Conservation (phyloP, 2,329 filamentous ascomycete genomes). For the Trichophyton benhamiae region DNA sequence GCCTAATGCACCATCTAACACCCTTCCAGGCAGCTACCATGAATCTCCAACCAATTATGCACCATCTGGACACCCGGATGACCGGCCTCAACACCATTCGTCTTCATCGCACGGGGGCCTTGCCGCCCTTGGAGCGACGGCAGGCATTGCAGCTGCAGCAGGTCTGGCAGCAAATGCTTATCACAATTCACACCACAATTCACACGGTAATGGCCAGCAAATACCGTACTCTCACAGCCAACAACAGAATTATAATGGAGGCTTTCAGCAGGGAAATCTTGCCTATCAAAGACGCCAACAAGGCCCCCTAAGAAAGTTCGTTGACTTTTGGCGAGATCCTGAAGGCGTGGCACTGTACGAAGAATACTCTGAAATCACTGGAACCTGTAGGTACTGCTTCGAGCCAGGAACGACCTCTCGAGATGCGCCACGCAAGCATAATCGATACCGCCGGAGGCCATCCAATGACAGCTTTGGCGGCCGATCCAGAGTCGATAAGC, state of each 20-base stretch:
- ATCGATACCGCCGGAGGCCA: slow-evolving; percentile 38
- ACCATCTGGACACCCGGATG: background rate
- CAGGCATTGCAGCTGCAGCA: slow-evolving; percentile 24
- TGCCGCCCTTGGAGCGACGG: slow-evolving; percentile 37
- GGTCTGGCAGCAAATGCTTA: slow-evolving; percentile 25
- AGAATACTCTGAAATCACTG: slow-evolving; percentile 55
- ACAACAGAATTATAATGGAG: background rate
- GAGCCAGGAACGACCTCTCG: slow-evolving; percentile 44
- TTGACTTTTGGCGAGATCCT: slow-evolving; percentile 51
- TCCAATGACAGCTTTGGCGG: slow-evolving; percentile 36
- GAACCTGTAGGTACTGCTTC: slow-evolving; percentile 54
- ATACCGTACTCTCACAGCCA: slow-evolving; percentile 3
- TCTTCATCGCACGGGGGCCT: slow-evolving; percentile 33
- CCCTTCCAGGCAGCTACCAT: background rate
- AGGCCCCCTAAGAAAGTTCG: slow-evolving; percentile 44
- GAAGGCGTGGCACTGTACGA: slow-evolving; percentile 55
- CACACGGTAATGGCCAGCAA: slow-evolving; percentile 20
- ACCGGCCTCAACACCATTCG: background rate
- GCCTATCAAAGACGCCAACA: slow-evolving; percentile 42
- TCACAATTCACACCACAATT: slow-evolving; percentile 20
- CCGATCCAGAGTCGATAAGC: slow-evolving; percentile 44
- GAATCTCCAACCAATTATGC: slow-evolving; percentile 14
- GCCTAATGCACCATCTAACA: background rate
- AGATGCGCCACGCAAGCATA: slow-evolving; percentile 49
- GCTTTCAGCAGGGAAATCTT: slow-evolving; percentile 28